Percentiles rank a stretch among this genome's conserved stretches.
These are phyloP conservation scores for Bombardia bombarda DNA, from an alignment of 495 filamentous ascomycete genomes.

Conservation along the genomic window DNA sequence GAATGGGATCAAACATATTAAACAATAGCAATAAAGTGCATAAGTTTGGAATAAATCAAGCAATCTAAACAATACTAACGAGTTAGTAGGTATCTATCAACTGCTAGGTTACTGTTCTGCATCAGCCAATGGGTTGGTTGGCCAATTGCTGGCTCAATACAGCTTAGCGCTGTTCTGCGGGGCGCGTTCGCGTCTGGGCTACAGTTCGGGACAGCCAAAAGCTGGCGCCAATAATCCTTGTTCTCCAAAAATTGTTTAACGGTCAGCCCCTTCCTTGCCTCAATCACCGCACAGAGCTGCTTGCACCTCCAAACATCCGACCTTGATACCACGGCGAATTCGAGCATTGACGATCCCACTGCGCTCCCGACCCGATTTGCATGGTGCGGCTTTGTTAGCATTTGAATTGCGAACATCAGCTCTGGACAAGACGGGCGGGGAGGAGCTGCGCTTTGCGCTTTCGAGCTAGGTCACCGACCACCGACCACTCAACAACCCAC, in stretches of 20 bases:
- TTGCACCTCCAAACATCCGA: not conserved
- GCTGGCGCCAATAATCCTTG: conserved; percentile 20
- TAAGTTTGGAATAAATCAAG: too few species aligned
- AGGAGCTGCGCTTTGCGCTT: conserved; percentile 9
- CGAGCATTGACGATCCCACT: not conserved
- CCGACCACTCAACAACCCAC: too few species aligned
- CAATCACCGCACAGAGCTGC: not conserved
- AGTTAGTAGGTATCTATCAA: too few species aligned
- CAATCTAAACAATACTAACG: too few species aligned
- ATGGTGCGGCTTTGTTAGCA: conserved; percentile 16
- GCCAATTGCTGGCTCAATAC: conserved; percentile 7
- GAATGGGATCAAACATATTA: too few species aligned
- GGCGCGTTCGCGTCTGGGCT: conserved; percentile 19
- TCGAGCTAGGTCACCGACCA: too few species aligned
- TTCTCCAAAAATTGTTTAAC: conserved; percentile 32
- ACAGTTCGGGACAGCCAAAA: not conserved
- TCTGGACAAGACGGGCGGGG: conserved; percentile 9
- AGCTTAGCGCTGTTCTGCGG: conserved; percentile 9
- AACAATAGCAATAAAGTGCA: too few species aligned
- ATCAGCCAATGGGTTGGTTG: conserved; percentile 3
- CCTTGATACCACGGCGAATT: not conserved
- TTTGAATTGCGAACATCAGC: conserved; percentile 12
- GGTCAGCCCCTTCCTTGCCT: conserved; percentile 15
- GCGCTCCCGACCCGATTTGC: not conserved
- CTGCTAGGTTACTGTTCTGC: too few species aligned